Percentiles rank a stretch among this genome's conserved stretches.
Conservation (phyloP, 1,284 basidiomycete genomes). For the Coriolopsis trogii region DNA sequence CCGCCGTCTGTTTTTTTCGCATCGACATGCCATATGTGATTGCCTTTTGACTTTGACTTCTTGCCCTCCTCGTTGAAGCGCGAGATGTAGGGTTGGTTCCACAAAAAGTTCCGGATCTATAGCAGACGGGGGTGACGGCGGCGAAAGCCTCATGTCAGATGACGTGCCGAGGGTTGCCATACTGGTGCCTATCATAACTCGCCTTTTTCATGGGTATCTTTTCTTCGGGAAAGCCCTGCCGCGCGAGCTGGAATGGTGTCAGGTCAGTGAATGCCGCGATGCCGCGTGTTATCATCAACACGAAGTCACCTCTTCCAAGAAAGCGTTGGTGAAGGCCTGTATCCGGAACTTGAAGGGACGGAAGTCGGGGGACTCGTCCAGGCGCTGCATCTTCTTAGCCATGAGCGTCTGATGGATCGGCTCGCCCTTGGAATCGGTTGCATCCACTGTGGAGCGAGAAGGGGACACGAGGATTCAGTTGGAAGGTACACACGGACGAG, state of each 20-base stretch:
- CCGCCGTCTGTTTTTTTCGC: conserved; percentile 82
- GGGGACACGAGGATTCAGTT: conserved; percentile 17
- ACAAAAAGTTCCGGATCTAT: conserved; percentile 95
- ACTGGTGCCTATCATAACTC: conserved; percentile 26
- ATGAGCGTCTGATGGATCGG: conserved; percentile 98
- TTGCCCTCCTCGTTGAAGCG: conserved; percentile 99
- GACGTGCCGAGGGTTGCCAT: conserved; percentile 18
- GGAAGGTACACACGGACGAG: conserved; percentile 1
- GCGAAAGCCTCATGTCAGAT: conserved; percentile 15
- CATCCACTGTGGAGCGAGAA: conserved; percentile 69
- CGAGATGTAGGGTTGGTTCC: conserved; percentile 92
- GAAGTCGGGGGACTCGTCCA: conserved; percentile 96
- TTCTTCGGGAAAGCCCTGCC: conserved; percentile 81
- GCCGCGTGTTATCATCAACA: conserved; percentile 4
- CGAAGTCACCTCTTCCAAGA: conserved; percentile 82
- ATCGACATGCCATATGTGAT: conserved; percentile 99
- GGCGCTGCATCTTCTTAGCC: conserved; percentile 97
- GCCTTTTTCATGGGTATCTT: conserved; percentile 91
- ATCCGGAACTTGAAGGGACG: conserved; percentile 99
- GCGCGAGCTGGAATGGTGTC: conserved; percentile 67
- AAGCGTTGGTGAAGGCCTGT: conserved; percentile 97
- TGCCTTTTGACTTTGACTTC: conserved; percentile 99
- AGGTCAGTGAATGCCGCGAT: conserved; percentile 19
- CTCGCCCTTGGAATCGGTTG: conserved; percentile 93
- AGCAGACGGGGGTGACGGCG: background rate